Percentiles rank a stretch among this genome's conserved stretches.
Conservation (phyloP, 2,329 filamentous ascomycete species). For the Neurospora sp. region DNA sequence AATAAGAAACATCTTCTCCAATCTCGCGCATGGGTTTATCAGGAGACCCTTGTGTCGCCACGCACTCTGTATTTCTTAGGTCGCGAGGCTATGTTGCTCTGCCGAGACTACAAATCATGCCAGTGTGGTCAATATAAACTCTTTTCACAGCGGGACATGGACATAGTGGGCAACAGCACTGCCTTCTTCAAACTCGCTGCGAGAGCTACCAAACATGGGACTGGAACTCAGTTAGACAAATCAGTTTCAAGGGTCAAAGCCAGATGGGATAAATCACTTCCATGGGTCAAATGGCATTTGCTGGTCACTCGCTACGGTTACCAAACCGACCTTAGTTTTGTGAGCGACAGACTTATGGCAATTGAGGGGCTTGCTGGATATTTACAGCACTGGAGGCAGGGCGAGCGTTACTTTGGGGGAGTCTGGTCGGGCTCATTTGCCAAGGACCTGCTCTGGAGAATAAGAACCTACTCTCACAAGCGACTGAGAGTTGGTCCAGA, state of each 20-base stretch:
- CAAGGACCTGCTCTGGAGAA: neutral
- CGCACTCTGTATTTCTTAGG: neutral
- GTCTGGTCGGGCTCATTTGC: neutral
- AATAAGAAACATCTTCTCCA: neutral
- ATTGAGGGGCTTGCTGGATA: neutral
- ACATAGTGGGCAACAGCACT: too few relatives aligned
- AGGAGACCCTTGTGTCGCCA: neutral
- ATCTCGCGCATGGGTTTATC: neutral
- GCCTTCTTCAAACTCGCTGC: neutral
- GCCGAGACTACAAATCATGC: neutral
- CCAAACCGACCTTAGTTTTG: neutral
- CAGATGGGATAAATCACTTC: neutral
- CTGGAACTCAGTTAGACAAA: neutral
- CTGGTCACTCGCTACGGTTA: neutral
- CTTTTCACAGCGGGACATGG: too few relatives aligned
- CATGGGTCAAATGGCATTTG: neutral
- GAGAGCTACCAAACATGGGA: neutral
- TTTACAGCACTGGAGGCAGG: neutral
- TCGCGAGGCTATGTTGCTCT: neutral
- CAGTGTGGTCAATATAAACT: neutral
- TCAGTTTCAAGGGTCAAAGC: neutral
- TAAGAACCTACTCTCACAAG: neutral
- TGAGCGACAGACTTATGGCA: neutral
- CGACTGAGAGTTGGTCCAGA: neutral
- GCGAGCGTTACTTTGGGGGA: neutral